Evolutionary conservation across 129 eudicot species (phyloP).

Genomic region (Tagetes patula): DNA sequence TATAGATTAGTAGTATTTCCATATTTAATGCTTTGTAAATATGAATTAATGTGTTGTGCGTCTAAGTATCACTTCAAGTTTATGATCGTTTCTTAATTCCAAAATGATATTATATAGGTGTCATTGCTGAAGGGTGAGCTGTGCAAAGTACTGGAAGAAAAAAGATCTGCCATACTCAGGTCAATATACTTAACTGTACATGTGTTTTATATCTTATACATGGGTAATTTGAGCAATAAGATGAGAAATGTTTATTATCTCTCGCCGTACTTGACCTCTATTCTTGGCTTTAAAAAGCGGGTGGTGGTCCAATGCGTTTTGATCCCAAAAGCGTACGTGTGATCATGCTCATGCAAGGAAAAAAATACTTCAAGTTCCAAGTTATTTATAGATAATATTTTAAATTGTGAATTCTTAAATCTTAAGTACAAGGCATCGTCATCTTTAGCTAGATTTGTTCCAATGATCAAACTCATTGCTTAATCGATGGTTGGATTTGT

Average conservation of each 20-base stretch:
- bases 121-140: conserved; percentile 81
- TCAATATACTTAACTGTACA: conserved; percentile 14
- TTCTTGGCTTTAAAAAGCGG: neutral
- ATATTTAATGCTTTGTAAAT: neutral
- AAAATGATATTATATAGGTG: conserved; percentile 54
- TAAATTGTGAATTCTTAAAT: too few species aligned
- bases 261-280: neutral
- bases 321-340: too few species aligned
- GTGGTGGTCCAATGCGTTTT: too few species aligned
- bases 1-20: conserved; percentile 12
- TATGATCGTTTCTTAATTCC: neutral
- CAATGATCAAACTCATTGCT: too few species aligned
- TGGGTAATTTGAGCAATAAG: conserved; percentile 2
- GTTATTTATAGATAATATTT: too few species aligned
- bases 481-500: too few species aligned
- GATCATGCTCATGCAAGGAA: too few species aligned
- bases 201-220: neutral
- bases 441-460: too few species aligned
- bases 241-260: neutral
- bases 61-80: neutral
- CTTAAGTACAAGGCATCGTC: too few species aligned
- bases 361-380: too few species aligned
- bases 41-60: neutral
- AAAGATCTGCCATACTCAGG: conserved; percentile 85
- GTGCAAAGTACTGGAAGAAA: conserved; percentile 87